Base-by-base conservation (phyloP, 176 grass and related monocot species). In the Phyllostachys edulis region DNA sequence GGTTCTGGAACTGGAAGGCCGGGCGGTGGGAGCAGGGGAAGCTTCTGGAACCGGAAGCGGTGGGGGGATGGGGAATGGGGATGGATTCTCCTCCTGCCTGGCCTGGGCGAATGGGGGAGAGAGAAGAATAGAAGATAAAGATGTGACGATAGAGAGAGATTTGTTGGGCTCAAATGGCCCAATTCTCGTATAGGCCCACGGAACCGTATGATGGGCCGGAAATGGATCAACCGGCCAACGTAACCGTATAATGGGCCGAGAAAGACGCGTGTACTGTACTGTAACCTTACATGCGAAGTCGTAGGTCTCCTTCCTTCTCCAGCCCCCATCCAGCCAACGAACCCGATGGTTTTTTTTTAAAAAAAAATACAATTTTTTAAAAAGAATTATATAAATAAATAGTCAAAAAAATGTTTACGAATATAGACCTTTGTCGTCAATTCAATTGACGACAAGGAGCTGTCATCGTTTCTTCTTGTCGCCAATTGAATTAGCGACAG, bases 1-100 rank as follows among this genome's bases (percentile, higher is more conserved):
- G 55, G 24, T 86, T 89, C 87, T 89, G 55, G 87, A 89, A 90
- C 87, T 89, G 55, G 87, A 89, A 90, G 75, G 46, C 27, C 4
- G 44, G n/a, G 71, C 24, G 74, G 74, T 68, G 62, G 23, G 44
- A 4, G 32, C 0, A 20, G 15, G 52, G 11, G 18, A 41, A 42
- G 86, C 66, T 85, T 73, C 80, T 69, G 20, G 78, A 89, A 56
- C 78, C 63, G 78, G 76, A 93, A 79, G 76, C 82, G 76, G 59
- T 50, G 78, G 85, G 56, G 61, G 77, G 37, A 26, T 20, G 71
- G 63, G 59, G 4, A 37, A 56, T 49, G 44, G 60, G 85, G 69
- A 86, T 20, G 63, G 51, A 61, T 29, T 16, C 47, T 21, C 40
- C 41, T 8, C 9, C 47, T 21, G n/a, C 20, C 5, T 45, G 3